These are phyloP conservation scores for Sugiyamaella pinicola DNA, from an alignment of 1,139 yeast species.

Conservation along the genomic window DNA sequence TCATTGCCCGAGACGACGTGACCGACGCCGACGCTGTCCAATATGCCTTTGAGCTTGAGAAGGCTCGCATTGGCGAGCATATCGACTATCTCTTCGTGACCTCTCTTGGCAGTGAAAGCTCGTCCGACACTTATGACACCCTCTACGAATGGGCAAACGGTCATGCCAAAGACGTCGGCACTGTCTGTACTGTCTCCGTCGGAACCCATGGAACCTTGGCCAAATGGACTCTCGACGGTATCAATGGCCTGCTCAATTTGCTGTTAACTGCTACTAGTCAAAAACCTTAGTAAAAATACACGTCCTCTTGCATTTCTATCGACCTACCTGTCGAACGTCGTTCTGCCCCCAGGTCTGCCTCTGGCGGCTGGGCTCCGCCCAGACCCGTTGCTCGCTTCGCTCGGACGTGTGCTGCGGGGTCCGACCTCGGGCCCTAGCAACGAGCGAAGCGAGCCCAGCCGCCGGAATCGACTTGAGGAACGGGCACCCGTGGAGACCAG, in stretches of 20 bases:
- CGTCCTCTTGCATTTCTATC: neutral
- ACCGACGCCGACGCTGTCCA: constrained; percentile 34
- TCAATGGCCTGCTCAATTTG: constrained; percentile 64
- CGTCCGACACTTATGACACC: constrained; percentile 55
- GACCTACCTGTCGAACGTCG: neutral
- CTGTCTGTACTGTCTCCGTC: constrained; percentile 64
- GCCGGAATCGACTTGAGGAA: too few relatives aligned
- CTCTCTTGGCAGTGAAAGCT: constrained; percentile 65
- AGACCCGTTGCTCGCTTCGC: constrained; percentile 9
- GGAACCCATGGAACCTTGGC: constrained; percentile 63
- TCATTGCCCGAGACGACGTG: constrained; percentile 31
- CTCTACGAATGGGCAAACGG: constrained; percentile 61
- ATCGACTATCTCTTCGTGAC: constrained; percentile 45
- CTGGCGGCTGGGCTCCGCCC: constrained; percentile 14
- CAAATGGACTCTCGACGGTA: constrained; percentile 69
- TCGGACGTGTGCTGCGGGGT: too few relatives aligned
- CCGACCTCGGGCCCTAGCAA: too few relatives aligned
- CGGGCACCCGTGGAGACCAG: too few relatives aligned
- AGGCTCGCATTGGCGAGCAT: constrained; percentile 4
- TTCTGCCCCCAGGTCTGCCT: neutral
- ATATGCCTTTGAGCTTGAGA: constrained; percentile 28
- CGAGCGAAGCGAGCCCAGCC: too few relatives aligned
- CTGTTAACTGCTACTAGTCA: constrained; percentile 26
- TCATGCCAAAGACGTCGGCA: constrained; percentile 32
- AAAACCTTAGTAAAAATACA: constrained; percentile 2